phyloP scores from a whole-genome alignment of 23 red algal species.

The Agarophyton chilense region DNA sequence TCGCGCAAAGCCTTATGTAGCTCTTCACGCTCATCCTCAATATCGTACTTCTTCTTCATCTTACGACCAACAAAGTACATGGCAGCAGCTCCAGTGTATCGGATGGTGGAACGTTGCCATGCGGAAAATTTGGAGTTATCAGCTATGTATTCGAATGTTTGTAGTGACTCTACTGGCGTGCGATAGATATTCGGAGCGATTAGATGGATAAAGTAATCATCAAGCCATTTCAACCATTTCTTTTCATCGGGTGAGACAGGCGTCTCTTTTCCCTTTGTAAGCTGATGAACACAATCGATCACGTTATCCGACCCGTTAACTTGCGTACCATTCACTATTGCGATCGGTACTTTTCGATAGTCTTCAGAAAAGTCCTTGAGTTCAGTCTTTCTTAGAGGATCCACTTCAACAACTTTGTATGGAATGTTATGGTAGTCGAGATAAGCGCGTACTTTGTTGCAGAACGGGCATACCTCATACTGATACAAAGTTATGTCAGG shows the following conservation, averaged over 20 bases:
- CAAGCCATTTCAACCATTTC: slow-evolving; percentile 92
- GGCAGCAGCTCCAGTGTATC: slow-evolving; percentile 84
- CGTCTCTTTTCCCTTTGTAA: neutral
- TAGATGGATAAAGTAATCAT: slow-evolving; percentile 83
- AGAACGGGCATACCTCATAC: slow-evolving; percentile 94
- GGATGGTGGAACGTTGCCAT: slow-evolving; percentile 75
- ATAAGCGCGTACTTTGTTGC: slow-evolving; percentile 98
- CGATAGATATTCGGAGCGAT: slow-evolving; percentile 99
- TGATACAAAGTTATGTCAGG: slow-evolving; percentile 85
- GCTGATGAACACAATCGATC: slow-evolving; percentile 58
- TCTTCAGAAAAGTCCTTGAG: slow-evolving; percentile 62
- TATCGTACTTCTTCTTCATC: slow-evolving; percentile 97
- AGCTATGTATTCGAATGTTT: slow-evolving; percentile 94
- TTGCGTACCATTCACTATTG: slow-evolving; percentile 83
- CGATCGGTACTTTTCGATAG: slow-evolving; percentile 95
- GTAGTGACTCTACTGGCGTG: slow-evolving; percentile 75
- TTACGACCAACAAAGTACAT: slow-evolving; percentile 93
- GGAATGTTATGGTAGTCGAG: slow-evolving; percentile 93
- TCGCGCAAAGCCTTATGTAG: slow-evolving; percentile 71
- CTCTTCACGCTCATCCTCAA: slow-evolving; percentile 82
- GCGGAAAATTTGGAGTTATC: slow-evolving; percentile 82
- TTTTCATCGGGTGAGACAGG: slow-evolving; percentile 28
- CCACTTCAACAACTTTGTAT: slow-evolving; percentile 87
- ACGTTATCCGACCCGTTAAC: slow-evolving; percentile 86
- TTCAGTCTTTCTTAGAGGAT: slow-evolving; percentile 92